Evolutionary conservation across 2,329 filamentous ascomycete species (phyloP), one percentile per base, ranked within the genome.

Genomic region (Xylariales sp.): DNA sequence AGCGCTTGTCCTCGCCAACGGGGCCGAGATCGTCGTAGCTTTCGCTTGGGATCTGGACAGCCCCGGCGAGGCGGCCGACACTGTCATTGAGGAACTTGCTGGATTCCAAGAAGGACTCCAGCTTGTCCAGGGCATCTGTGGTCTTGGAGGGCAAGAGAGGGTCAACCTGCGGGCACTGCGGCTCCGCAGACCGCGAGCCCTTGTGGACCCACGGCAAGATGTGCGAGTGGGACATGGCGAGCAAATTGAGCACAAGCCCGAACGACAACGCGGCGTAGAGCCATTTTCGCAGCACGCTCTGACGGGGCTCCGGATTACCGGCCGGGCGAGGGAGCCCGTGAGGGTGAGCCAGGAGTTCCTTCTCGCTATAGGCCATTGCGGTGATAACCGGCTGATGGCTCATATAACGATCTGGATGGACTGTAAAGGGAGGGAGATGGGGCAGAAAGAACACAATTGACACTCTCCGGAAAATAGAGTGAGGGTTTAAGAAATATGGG

Each of bases 1-100:
- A 85, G 36, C 75, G 66, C 29, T 67, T 56, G 49, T 84, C 81
- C 29, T 67, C 59, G 20, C 70, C 74, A 13, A 81, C 58, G 0
- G 60, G 56, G 4, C 72, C 73, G 44, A 80, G 60, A 43, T 78
- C 68, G 46, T 80, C 74, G 38, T 68, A 77, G 1, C 70, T 70
- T 33, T 75, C 61, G 2, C 76, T 76, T 1, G 74, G 72, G 18
- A 80, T 66, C 48, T 71, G 66, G 20, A 82, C 63, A 16, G 70
- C 63, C 4, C 64, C 62, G 12, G 69, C 55, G 41, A 76, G 30
- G 37, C 55, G 57, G 33, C 43, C 40, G 24, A 62, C 42, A 12
- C 59, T 56, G 30, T 57, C 55, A 21, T 59, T 54, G 21, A 54
- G 50, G 41, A 64, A 63, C 21, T 50, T 46, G 25, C 50, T 33